These are phyloP conservation scores for Cutaneotrichosporon spelunceum DNA, from an alignment of 1,284 basidiomycete species.

Conservation along the genomic window DNA sequence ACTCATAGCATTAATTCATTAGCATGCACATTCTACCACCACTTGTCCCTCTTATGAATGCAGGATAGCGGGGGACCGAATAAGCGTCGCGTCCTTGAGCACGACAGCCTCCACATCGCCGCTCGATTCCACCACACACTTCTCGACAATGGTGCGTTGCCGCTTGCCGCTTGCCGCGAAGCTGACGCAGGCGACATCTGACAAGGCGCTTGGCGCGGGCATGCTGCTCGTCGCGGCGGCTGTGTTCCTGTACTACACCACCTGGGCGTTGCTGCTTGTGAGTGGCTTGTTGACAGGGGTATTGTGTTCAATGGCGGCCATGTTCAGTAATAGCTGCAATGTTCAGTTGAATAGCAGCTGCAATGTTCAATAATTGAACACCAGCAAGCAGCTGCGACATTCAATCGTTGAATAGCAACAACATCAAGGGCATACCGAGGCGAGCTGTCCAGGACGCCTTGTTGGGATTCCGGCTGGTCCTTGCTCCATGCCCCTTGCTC, in stretches of 20 bases:
- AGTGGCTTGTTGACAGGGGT: conserved; percentile 36
- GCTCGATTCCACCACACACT: not conserved
- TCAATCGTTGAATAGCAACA: no score
- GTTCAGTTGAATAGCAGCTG: no score
- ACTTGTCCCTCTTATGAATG: no score
- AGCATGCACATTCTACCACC: not conserved
- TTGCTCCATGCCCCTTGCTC: no score
- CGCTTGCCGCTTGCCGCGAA: not conserved
- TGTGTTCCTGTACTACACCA: conserved; percentile 84
- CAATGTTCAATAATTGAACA: no score
- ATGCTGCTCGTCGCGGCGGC: conserved; percentile 74
- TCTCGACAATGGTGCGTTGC: not conserved
- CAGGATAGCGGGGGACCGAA: not conserved
- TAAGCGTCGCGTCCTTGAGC: not conserved
- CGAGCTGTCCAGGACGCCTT: no score
- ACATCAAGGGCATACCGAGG: no score
- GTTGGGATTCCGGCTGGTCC: no score
- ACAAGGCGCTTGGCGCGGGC: conserved; percentile 71
- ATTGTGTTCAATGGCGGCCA: no score
- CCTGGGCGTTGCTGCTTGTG: conserved; percentile 83
- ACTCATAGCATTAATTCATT: conserved; percentile 6
- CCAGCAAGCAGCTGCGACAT: no score
- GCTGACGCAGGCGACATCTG: conserved; percentile 64
- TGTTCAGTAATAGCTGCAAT: no score
- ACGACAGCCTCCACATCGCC: not conserved